phyloP scores from a whole-genome alignment of 1,284 basidiomycete genomes.

The Sporisorium scitamineum region DNA sequence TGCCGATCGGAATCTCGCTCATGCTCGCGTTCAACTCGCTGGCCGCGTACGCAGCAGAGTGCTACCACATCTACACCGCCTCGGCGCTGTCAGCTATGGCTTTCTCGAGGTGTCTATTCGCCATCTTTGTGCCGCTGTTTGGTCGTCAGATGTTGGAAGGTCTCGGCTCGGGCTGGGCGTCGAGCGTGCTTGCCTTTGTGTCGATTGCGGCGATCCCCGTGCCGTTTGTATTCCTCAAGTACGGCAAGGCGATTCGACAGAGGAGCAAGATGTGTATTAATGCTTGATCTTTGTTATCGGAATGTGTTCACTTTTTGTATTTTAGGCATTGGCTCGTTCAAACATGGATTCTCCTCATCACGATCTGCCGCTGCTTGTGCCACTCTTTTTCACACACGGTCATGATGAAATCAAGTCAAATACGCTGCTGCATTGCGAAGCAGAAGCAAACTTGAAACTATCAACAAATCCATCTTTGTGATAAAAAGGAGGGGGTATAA shows the following conservation, averaged over 20 bases:
- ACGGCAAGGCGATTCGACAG: conserved; percentile 40
- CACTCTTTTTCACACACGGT: not conserved
- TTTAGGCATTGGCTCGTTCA: conserved; percentile 5
- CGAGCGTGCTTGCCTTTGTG: conserved; percentile 34
- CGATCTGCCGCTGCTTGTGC: not conserved
- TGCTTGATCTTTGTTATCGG: conserved; percentile 6
- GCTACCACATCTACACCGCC: conserved; percentile 50
- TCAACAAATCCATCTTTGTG: not conserved
- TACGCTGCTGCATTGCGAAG: conserved; percentile 7
- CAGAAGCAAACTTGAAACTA: not conserved
- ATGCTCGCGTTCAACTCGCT: conserved; percentile 49
- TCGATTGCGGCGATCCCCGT: conserved; percentile 34
- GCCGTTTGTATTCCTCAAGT: conserved; percentile 46
- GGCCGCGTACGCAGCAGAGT: conserved; percentile 44
- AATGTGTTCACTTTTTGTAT: conserved; percentile 1
- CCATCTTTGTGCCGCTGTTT: conserved; percentile 48
- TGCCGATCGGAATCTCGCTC: conserved; percentile 35
- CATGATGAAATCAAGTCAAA: not conserved
- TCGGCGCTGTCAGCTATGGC: conserved; percentile 49
- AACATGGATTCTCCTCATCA: not conserved
- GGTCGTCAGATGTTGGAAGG: conserved; percentile 37
- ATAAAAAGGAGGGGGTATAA: conserved; percentile 14
- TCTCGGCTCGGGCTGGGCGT: conserved; percentile 31
- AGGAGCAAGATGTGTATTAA: conserved; percentile 45
- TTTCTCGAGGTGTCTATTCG: conserved; percentile 48